phyloP scores from a whole-genome alignment of 768 basidiomycete genomes.

The Xerocomellus amylosporus region DNA sequence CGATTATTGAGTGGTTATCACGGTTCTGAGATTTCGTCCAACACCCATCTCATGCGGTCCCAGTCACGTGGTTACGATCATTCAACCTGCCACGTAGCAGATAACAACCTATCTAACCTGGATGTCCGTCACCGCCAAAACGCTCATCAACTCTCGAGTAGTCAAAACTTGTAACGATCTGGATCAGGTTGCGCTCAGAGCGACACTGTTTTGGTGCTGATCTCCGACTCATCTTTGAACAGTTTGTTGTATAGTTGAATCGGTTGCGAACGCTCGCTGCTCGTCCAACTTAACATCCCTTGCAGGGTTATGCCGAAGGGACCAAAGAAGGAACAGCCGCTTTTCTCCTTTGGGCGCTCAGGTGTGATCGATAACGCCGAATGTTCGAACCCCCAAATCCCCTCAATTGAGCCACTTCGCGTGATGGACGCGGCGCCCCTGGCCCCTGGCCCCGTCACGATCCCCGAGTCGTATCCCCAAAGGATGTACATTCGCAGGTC shows the following conservation, averaged over 20 bases:
- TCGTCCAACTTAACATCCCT: too few relatives aligned
- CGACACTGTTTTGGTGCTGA: too few relatives aligned
- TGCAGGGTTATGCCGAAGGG: not conserved
- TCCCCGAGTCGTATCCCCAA: not conserved
- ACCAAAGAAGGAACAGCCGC: not conserved
- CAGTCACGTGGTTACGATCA: too few relatives aligned
- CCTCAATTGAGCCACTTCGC: not conserved
- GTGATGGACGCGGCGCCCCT: not conserved
- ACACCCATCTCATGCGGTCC: too few relatives aligned
- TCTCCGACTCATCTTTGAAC: not conserved
- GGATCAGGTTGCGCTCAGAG: not conserved
- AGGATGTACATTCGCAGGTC: not conserved
- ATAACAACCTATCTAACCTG: too few relatives aligned
- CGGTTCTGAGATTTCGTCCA: too few relatives aligned
- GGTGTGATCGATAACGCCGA: not conserved
- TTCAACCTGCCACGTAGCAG: too few relatives aligned
- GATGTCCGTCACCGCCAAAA: too few relatives aligned
- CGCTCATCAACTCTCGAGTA: too few relatives aligned
- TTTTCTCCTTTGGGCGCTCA: not conserved
- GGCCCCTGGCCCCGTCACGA: not conserved
- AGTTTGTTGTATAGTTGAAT: too few relatives aligned
- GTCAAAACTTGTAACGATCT: not conserved
- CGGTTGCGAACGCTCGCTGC: not conserved
- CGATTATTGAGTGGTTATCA: too few relatives aligned
- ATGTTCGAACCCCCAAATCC: not conserved